Base-by-base conservation (phyloP, 140 eudicot species). In the Oenanthe javanica region DNA sequence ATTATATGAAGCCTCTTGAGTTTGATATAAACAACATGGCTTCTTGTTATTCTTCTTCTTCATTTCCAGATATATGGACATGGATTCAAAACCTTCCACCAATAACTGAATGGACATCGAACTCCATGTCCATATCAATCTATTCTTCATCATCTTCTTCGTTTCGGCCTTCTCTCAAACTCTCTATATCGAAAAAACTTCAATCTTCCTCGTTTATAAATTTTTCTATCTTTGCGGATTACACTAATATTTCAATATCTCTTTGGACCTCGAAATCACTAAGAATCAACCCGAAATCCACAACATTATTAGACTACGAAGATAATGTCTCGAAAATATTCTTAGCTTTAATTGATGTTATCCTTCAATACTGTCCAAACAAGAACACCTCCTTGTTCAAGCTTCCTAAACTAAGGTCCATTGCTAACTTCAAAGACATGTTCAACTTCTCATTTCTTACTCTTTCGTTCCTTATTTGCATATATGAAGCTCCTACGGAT, bases 221-320 rank as follows among this genome's bases (percentile, higher is more conserved):
- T 75, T 81, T 93, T 79, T 84, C 96, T 42, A 85, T 93, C 36
- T 52, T 77, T 72, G 98, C 88, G 25, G 89, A 91, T 82, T 90
- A 87, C 75, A 87, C 76, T 81, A 31, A 31, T 31, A 31, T 78
- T 80, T 87, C 90, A 27, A 66, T 94, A 81, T 71, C 82, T 42
- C 98, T 94, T 46, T 94, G 98, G 98, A 82, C 89, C 73, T 94
- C 98, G 23, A 94, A 87, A 80, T 88, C 90, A 49, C 80, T 92
- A 40, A 73, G 61, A 43, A 48, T 47, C 11, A 83, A 79, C 57
- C 55, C 83, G 50, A 74, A 83, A 12, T 23, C 63, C 61, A 51
- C 75, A n/a, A 80, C 75, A 45, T 51, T 88, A 40, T 79, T 87
- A 59, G 50, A 86, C 63, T 3, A 75, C 9, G 87, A 88, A 48